Evolutionary conservation across 2,329 filamentous ascomycete species (phyloP).

Genomic region (Botrytis pseudocinerea): DNA sequence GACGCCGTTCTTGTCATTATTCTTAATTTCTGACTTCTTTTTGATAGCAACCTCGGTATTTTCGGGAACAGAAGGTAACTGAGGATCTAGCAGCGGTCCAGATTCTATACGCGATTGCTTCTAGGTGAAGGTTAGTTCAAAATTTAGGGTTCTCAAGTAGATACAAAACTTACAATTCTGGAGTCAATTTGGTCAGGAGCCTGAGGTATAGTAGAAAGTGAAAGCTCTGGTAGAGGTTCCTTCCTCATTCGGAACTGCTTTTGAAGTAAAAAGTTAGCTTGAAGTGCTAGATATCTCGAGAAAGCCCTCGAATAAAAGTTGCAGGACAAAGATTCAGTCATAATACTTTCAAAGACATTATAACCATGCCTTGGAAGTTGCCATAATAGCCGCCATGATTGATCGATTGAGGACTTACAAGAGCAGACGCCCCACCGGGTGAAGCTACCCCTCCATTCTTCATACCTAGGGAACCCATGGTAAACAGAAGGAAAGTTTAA

Average conservation of each 20-base stretch:
- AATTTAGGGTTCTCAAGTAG: background rate
- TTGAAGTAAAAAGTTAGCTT: background rate
- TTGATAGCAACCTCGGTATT: no score
- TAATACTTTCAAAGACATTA: background rate
- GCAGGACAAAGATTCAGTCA: background rate
- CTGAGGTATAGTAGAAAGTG: background rate
- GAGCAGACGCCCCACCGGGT: background rate
- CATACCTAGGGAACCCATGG: background rate
- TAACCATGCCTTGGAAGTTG: background rate
- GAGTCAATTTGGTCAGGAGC: background rate
- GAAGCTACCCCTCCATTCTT: background rate
- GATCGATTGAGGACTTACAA: background rate
- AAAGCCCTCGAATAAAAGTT: background rate
- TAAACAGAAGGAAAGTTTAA: background rate
- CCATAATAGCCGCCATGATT: background rate
- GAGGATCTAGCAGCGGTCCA: background rate
- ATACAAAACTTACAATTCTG: background rate
- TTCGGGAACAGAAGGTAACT: background rate
- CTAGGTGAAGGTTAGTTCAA: background rate
- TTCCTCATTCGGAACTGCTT: background rate
- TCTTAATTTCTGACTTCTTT: background rate
- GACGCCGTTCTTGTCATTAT: no score
- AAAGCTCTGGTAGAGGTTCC: background rate
- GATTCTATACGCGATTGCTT: background rate
- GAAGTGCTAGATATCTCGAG: background rate